Evolutionary conservation across 148 eudicot species (phyloP).

Genomic region (Euryodendron excelsum): DNA sequence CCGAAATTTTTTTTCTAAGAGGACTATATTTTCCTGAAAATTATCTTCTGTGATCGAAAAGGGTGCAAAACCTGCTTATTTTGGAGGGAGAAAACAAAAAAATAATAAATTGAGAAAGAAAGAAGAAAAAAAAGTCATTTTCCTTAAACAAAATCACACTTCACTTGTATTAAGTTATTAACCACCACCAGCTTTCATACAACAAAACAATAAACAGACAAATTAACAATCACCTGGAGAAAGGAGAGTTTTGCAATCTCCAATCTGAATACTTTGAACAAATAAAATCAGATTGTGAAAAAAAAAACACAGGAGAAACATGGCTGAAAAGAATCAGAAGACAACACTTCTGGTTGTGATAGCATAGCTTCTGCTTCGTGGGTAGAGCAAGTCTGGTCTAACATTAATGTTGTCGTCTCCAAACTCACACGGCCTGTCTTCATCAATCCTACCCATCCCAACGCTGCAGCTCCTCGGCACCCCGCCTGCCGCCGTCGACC

Average conservation of each 20-base stretch:
- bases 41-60: no score
- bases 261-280: background rate
- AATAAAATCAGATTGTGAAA: no score
- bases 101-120: background rate
- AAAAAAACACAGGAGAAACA: background rate
- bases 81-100: no score
- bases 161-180: background rate
- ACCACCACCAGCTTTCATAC: background rate
- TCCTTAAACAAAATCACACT: background rate
- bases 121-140: background rate
- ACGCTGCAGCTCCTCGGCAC: constrained; percentile 64
- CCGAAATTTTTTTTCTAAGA: no score
- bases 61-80: no score
- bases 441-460: constrained; percentile 75
- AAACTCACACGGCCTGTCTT: constrained; percentile 43
- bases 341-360: constrained; percentile 11
- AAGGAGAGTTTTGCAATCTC: background rate
- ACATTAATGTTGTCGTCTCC: background rate
- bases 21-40: no score
- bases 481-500: background rate
- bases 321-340: background rate
- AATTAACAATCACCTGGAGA: background rate
- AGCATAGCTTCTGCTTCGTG: constrained; percentile 35
- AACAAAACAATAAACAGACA: background rate
- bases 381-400: constrained; percentile 10